Evolutionary conservation across 192 early-diverging fungal species (phyloP).

Genomic region (Coemansia sp.): DNA sequence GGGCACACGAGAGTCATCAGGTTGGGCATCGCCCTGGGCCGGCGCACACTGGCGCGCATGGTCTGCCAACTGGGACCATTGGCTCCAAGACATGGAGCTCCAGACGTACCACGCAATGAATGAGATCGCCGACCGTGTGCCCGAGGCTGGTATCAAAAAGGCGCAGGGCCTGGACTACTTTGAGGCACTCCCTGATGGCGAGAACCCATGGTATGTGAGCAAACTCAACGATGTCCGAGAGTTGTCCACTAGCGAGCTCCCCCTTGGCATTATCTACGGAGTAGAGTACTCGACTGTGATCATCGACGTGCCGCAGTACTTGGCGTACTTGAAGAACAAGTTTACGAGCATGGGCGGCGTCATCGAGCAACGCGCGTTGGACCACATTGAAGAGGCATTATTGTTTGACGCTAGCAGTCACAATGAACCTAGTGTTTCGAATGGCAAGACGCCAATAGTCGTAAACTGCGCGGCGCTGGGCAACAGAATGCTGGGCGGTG

Average conservation of each 20-base stretch:
- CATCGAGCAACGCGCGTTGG: conserved; percentile 11
- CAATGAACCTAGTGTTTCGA: neutral
- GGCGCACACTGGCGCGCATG: conserved; percentile 70
- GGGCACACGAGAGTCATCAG: conserved; percentile 31
- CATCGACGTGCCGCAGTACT: conserved; percentile 44
- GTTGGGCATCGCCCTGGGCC: conserved; percentile 56
- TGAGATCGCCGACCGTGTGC: conserved; percentile 14
- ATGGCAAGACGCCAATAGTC: conserved; percentile 41
- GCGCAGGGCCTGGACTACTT: conserved; percentile 21
- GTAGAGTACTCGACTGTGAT: conserved; percentile 35
- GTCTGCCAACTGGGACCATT: conserved; percentile 47
- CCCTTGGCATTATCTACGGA: conserved; percentile 19
- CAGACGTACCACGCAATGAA: conserved; percentile 31
- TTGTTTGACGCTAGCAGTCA: neutral
- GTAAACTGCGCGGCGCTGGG: conserved; percentile 84
- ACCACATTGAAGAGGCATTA: conserved; percentile 24
- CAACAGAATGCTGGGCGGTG: conserved; percentile 66
- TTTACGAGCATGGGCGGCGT: conserved; percentile 21
- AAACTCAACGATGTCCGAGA: conserved; percentile 12
- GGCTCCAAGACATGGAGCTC: conserved; percentile 43
- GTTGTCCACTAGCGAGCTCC: conserved; percentile 16
- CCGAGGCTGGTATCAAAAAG: conserved; percentile 28
- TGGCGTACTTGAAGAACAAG: conserved; percentile 25
- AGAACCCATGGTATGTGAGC: conserved; percentile 15
- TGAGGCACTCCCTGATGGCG: conserved; percentile 11